These are phyloP conservation scores for Amphibolis antarctica DNA, from an alignment of 106 monocot genomes.

Conservation along the genomic window DNA sequence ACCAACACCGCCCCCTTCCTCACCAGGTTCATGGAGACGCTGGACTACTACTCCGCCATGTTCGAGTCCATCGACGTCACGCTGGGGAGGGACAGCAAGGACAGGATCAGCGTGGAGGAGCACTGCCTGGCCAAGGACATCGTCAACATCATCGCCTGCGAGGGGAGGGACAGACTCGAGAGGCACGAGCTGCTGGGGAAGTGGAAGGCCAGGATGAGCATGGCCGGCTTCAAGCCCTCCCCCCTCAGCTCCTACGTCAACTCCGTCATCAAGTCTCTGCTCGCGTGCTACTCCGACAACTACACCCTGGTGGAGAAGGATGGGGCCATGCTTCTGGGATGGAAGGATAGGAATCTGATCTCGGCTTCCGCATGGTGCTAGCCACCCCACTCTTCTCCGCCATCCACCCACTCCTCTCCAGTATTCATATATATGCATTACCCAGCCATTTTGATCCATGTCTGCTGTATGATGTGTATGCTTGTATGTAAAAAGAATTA, in stretches of 20 bases:
- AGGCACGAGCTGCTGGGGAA: constrained; percentile 87
- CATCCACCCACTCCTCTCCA: not conserved
- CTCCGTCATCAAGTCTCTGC: constrained; percentile 55
- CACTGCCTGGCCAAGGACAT: constrained; percentile 93
- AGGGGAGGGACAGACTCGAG: constrained; percentile 81
- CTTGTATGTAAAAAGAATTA: too few relatives aligned
- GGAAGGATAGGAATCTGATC: constrained; percentile 78
- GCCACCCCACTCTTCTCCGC: not conserved
- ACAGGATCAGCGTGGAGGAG: constrained; percentile 75
- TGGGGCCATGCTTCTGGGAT: constrained; percentile 76
- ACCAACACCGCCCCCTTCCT: constrained; percentile 52
- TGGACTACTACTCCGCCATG: constrained; percentile 81
- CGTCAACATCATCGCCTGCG: constrained; percentile 83
- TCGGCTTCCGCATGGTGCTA: constrained; percentile 84
- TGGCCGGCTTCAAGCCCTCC: constrained; percentile 81
- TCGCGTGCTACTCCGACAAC: constrained; percentile 58
- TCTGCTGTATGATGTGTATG: too few relatives aligned
- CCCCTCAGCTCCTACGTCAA: constrained; percentile 79
- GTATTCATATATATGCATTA: too few relatives aligned
- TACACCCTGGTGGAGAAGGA: constrained; percentile 73
- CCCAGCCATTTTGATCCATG: too few relatives aligned
- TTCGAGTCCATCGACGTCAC: constrained; percentile 81
- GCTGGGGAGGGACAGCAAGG: constrained; percentile 40
- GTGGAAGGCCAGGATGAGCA: constrained; percentile 67
- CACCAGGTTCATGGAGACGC: constrained; percentile 55